Conservation (phyloP, 179 eudicot species). For the Monotropa hypopitys region DNA sequence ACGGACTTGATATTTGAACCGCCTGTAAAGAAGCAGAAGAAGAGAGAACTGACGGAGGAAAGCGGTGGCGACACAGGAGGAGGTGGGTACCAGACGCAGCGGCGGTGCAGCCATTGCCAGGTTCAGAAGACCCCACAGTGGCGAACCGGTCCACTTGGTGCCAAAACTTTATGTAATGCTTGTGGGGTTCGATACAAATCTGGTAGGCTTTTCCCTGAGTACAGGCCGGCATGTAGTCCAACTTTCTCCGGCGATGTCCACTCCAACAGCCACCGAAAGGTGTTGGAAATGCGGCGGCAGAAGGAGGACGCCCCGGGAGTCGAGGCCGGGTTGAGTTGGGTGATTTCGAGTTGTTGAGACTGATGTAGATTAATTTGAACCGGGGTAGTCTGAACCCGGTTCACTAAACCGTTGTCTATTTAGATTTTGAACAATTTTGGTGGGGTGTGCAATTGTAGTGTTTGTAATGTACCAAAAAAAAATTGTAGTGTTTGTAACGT, state of each 20-base stretch:
- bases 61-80: slow-evolving; percentile 2
- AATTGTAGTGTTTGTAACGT: no score
- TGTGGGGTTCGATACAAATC: slow-evolving; percentile 93
- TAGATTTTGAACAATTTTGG: no score
- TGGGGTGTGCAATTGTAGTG: no score
- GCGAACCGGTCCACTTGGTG: slow-evolving; percentile 87
- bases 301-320: slow-evolving; percentile 33
- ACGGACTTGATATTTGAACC: slow-evolving; percentile 20
- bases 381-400: slow-evolving; percentile 19
- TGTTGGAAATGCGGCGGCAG: slow-evolving; percentile 71
- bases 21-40: slow-evolving; percentile 39
- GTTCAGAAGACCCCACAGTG: slow-evolving; percentile 91
- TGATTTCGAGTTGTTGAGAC: slow-evolving; percentile 19
- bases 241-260: slow-evolving; percentile 63
- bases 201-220: slow-evolving; percentile 84
- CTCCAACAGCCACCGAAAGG: slow-evolving; percentile 88
- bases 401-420: no score
- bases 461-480: no score
- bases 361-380: slow-evolving; percentile 1
- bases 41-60: slow-evolving; percentile 15
- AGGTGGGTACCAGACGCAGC: slow-evolving; percentile 19
- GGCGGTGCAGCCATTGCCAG: slow-evolving; percentile 69
- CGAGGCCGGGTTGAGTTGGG: slow-evolving; percentile 12
- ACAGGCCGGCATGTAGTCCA: slow-evolving; percentile 91
- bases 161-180: slow-evolving; percentile 79